phyloP scores from a whole-genome alignment of 805 yeast genomes.

The Barnettozyma californica region DNA sequence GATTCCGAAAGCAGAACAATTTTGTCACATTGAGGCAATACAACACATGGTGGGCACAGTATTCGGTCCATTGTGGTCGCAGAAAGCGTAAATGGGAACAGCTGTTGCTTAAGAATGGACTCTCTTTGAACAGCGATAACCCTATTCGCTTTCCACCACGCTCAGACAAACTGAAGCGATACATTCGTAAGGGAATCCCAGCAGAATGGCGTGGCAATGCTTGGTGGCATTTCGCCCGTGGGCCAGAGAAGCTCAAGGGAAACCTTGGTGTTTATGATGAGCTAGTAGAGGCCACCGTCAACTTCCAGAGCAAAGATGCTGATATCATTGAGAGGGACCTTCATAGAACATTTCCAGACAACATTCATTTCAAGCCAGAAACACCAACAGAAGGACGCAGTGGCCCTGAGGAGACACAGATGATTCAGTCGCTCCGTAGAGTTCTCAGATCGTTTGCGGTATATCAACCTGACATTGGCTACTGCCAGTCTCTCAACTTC shows the following conservation, averaged over 20 bases:
- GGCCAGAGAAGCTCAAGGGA: conserved; percentile 63
- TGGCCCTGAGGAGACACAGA: conserved; percentile 45
- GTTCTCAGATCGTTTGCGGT: conserved; percentile 80
- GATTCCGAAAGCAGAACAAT: conserved; percentile 67
- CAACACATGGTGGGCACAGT: conserved; percentile 67
- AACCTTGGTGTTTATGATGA: conserved; percentile 71
- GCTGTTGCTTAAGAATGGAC: conserved; percentile 63
- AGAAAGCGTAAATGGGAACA: conserved; percentile 75
- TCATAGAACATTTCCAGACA: conserved; percentile 93
- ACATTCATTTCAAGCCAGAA: conserved; percentile 62
- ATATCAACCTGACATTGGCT: conserved; percentile 86
- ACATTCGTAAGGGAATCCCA: conserved; percentile 88
- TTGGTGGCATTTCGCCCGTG: conserved; percentile 93
- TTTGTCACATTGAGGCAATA: conserved; percentile 52
- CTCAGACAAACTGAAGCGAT: conserved; percentile 72
- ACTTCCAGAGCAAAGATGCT: conserved; percentile 61
- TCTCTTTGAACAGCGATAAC: conserved; percentile 39
- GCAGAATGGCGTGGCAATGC: conserved; percentile 97
- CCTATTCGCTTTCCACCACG: conserved; percentile 73
- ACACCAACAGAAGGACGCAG: background rate
- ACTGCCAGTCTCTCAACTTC: conserved; percentile 93
- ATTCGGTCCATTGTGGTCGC: conserved; percentile 55
- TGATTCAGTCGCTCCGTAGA: conserved; percentile 69
- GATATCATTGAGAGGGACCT: conserved; percentile 93
- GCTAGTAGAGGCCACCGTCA: conserved; percentile 53